Evolutionary conservation across 495 filamentous ascomycete genomes (phyloP).

Genomic region (Lophiostoma macrostomum): DNA sequence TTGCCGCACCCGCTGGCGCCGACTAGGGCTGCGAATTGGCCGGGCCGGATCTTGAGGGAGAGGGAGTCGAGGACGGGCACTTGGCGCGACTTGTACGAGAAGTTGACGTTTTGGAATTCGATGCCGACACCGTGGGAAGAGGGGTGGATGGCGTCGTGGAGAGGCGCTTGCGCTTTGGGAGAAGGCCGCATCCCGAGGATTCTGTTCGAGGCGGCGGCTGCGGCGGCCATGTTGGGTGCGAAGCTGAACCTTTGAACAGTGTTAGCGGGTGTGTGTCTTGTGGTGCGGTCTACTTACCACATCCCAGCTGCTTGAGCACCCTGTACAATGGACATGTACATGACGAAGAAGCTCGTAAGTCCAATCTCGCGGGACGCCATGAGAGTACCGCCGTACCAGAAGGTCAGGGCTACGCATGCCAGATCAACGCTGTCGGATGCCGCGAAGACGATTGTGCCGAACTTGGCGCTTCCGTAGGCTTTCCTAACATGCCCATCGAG

Average conservation of each 20-base stretch:
- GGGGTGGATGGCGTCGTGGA: slow-evolving; percentile 2
- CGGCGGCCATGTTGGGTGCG: slow-evolving; percentile 30
- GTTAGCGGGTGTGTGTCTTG: slow-evolving; percentile 13
- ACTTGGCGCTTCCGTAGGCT: slow-evolving; percentile 31
- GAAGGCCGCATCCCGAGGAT: slow-evolving; percentile 27
- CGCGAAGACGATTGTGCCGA: slow-evolving; percentile 32
- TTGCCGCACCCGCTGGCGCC: slow-evolving; percentile 83
- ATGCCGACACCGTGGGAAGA: slow-evolving; percentile 38
- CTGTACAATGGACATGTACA: slow-evolving; percentile 36
- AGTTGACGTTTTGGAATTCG: slow-evolving; percentile 76
- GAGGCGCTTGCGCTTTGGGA: neutral
- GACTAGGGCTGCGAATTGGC: slow-evolving; percentile 77
- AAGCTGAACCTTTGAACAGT: too few species aligned
- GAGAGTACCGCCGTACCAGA: slow-evolving; percentile 38
- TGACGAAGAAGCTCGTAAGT: slow-evolving; percentile 31
- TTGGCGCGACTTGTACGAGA: slow-evolving; percentile 42
- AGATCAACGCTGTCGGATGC: slow-evolving; percentile 33
- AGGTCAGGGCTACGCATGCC: slow-evolving; percentile 31
- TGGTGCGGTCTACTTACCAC: slow-evolving; percentile 34
- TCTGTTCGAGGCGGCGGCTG: slow-evolving; percentile 32
- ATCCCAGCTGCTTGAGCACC: slow-evolving; percentile 33
- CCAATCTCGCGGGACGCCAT: slow-evolving; percentile 33
- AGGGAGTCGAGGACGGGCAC: slow-evolving; percentile 66
- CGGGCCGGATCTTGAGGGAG: slow-evolving; percentile 66
- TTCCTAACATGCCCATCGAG: slow-evolving; percentile 24